A percentile compares a stretch with the other conserved stretches of the same genome.
phyloP scores from a whole-genome alignment of 129 eudicot genomes.

The Pseudognaphalium luteoalbum region DNA sequence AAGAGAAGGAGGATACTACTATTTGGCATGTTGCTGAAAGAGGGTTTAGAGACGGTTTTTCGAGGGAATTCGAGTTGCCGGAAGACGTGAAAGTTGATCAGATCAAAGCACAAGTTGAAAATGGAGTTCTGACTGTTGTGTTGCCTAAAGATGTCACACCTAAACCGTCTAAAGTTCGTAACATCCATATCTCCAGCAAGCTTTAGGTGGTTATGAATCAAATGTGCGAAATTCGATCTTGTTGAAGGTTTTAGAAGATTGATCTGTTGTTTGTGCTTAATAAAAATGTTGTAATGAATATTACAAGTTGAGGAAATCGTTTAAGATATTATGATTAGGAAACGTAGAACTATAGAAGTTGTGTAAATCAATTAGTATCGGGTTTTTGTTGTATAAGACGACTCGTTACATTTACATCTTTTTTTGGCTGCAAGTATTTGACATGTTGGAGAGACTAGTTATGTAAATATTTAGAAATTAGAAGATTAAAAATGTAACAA shows the following conservation, averaged over 20 bases:
- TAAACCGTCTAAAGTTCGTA: conserved; percentile 65
- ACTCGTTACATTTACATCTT: no score
- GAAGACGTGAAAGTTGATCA: conserved; percentile 80
- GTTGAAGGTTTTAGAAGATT: no score
- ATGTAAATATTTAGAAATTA: no score
- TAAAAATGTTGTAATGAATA: no score
- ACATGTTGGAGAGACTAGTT: no score
- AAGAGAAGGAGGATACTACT: conserved; percentile 44
- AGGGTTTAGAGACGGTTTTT: conserved; percentile 48
- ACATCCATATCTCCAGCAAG: conserved; percentile 69
- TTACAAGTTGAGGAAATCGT: no score
- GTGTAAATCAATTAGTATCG: no score
- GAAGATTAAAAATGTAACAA: no score
- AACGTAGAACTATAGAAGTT: no score
- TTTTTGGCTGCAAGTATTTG: no score
- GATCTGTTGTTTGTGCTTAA: not conserved
- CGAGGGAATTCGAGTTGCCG: conserved; percentile 74
- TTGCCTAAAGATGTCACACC: conserved; percentile 68
- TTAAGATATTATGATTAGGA: no score
- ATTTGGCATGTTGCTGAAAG: conserved; percentile 93
- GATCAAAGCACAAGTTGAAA: conserved; percentile 81
- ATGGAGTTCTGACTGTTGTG: conserved; percentile 73
- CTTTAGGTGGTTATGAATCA: conserved; percentile 30
- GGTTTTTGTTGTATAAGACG: no score
- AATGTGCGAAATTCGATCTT: not conserved